Conservation (phyloP, 371 early-diverging fungal genomes). For the Rhizopus delemar region DNA sequence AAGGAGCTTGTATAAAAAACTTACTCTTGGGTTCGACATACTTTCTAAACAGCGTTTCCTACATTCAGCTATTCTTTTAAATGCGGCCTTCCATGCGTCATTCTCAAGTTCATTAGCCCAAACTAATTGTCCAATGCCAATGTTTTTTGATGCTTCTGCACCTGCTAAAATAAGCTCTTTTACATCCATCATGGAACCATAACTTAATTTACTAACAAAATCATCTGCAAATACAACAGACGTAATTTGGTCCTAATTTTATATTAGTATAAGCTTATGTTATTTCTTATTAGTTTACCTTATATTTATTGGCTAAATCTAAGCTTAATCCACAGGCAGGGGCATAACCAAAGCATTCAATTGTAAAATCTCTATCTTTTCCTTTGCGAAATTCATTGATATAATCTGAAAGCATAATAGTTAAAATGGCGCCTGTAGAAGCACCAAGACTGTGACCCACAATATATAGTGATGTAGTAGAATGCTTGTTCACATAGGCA, state of each 20-base stretch:
- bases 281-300: constrained; percentile 22
- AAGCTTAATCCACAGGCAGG: constrained; percentile 43
- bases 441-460: constrained; percentile 83
- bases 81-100: constrained; percentile 32
- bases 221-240: constrained; percentile 48
- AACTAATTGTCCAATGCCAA: constrained; percentile 32
- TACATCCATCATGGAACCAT: constrained; percentile 49
- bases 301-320: constrained; percentile 39
- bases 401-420: constrained; percentile 70
- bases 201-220: constrained; percentile 46
- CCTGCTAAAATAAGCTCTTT: constrained; percentile 44
- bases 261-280: not conserved
- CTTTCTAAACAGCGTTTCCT: constrained; percentile 30
- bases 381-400: constrained; percentile 52
- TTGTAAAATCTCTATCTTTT: constrained; percentile 31
- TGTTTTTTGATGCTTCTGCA: constrained; percentile 36
- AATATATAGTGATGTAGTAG: constrained; percentile 59
- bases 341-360: constrained; percentile 40
- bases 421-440: constrained; percentile 71
- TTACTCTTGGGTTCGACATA: constrained; percentile 36
- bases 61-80: constrained; percentile 34
- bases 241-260: constrained; percentile 34
- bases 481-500: constrained; percentile 62
- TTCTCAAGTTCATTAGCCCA: constrained; percentile 26
- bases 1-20: not conserved